Base-by-base conservation (phyloP, 257 asterid species). In the Coffea eugenioides region DNA sequence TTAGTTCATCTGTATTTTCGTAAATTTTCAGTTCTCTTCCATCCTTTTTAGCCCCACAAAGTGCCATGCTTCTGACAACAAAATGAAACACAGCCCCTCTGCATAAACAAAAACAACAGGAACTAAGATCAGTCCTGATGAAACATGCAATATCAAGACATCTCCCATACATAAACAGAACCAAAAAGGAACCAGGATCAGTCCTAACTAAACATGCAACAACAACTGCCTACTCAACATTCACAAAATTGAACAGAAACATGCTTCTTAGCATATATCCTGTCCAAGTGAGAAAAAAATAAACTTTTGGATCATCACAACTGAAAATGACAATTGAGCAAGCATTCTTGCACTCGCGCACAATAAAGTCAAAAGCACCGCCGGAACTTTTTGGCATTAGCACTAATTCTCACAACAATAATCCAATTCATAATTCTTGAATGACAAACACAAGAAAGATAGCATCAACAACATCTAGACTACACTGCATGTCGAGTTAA, bases 21-120 rank as follows among this genome's bases (percentile, higher is more conserved):
- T 85, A 87, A 80, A 95, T 78, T 80, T 91, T 89, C 87, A 95
- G 76, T 74, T 91, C 93, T 87, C 83, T 88, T 54, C 94, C 97
- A 77, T 89, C 90, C 80, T 81, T 89, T 52, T 81, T 88, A 81
- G 71, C 82, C 81, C 83, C 87, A 79, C 79, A 82, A 76, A 84
- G 70, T 78, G 97, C 95, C 99, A 95, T 95, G 76, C 82, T 86
- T 90, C 84, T 79, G 80, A 82, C 83, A 83, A 80, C 45, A 80
- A 71, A 79, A 74, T 10, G n/a, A 84, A 74, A 72, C 80, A 51
- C 78, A 34, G 71, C 80, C 82, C 66, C 77, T 64, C 84, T 80
- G 77, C 78, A 79, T 73, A 80, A 61, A 73, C 69, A 79, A 70
- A 78, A 76, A 68, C 16, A 76, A 82, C n/a, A 16, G 56, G 75